Evolutionary conservation across 768 basidiomycete species (phyloP), one percentile per base, ranked within the genome.

Genomic region (Agaricus bisporus): DNA sequence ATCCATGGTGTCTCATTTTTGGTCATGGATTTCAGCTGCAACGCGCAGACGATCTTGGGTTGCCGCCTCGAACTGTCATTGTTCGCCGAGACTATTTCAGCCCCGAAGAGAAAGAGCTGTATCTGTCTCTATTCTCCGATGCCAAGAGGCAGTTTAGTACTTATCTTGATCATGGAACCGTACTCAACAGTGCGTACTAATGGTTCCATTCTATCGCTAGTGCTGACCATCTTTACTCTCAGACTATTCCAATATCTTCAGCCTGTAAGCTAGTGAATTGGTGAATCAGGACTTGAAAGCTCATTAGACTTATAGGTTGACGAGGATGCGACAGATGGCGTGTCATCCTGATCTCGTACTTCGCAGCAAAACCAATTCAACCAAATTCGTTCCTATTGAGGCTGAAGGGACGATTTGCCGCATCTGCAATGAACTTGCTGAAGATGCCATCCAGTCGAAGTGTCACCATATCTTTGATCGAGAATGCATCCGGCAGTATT

Each of bases 401-500:
- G 64, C 74, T 5, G 91, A 95, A 66, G 86, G 85, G 2, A 87
- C 90, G 0, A 81, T 98, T 7, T 99, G 97, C 64, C 80, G 97
- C 51, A 71, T 99, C n/a, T 99, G 97, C 69, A 91, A 93, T 61
- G 97, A 99, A 60, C 77, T 97, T 38, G 95, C 92, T 0, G 97
- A 99, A 69, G 97, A 99, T 63, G 93, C 97, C 3, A 98, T 99
- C 58, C 84, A 91, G 64, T 86, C 93, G 22, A 89, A 85, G 60
- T 99, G 97, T 64, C 82, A 81, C 38, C 97, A 99, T 64, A 86
- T 97, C 57, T 99, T 97, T 63, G 94, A 98, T 66, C 81, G 97
- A 51, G 91, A 94, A 64, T 99, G 97, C 63, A 95, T 99, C 68
- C 85, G 81, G 62, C 92, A 95, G 66, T 98, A 98, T 65, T 76